phyloP scores from a whole-genome alignment of 371 early-diverging fungal species.

The Batkoa obscura region DNA sequence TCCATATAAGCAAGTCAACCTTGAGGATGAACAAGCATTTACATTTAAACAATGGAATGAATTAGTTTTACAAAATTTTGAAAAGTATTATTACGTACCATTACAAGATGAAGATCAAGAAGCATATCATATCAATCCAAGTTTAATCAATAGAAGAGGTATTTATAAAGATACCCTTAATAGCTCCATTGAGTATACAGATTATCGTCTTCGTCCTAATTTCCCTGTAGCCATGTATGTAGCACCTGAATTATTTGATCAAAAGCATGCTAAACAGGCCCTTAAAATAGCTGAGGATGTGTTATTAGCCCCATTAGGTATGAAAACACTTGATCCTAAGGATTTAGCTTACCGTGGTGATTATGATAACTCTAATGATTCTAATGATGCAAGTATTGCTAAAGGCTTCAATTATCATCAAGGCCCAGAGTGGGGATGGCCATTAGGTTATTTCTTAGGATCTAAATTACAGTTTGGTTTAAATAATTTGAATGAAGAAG shows the following conservation, averaged over 20 bases:
- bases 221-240: conserved; percentile 78
- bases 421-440: conserved; percentile 96
- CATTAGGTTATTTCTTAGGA: conserved; percentile 66
- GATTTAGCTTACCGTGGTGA: conserved; percentile 78
- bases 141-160: conserved; percentile 71
- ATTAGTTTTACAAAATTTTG: conserved; percentile 61
- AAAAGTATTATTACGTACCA: conserved; percentile 75
- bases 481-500: too few relatives aligned
- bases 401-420: conserved; percentile 96
- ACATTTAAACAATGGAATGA: conserved; percentile 58
- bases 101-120: conserved; percentile 19
- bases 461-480: conserved; percentile 36
- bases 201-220: conserved; percentile 89
- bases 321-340: conserved; percentile 80
- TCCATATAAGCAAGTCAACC: conserved; percentile 21
- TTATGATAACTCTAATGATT: conserved; percentile 83
- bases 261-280: conserved; percentile 46
- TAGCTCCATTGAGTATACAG: conserved; percentile 46
- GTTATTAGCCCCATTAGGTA: conserved; percentile 71
- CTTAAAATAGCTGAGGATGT: conserved; percentile 38
- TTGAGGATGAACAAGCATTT: conserved; percentile 8
- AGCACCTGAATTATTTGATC: conserved; percentile 77
- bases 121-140: conserved; percentile 19
- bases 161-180: conserved; percentile 86
- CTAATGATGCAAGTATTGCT: conserved; percentile 55